Base-by-base conservation (phyloP, 2,329 filamentous ascomycete genomes). In the Aureobasidium musti region DNA sequence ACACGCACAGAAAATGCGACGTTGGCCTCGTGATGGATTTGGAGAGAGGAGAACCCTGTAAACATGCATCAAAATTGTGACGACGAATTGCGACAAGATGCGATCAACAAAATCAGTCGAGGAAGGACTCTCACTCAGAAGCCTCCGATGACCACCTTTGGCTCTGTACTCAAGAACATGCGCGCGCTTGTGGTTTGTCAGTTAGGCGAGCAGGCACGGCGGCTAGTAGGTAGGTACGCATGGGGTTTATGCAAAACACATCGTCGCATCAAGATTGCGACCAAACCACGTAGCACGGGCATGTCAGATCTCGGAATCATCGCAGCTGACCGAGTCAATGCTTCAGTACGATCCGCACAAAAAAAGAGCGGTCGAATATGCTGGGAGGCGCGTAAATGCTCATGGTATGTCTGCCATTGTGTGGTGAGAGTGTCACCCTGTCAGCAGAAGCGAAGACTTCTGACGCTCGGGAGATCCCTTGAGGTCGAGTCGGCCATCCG, bases 391-490 rank as follows among this genome's bases (percentile, higher is more conserved):
- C 41, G 23, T 41, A 4, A 4, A 19, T 37, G 35, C 7, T 28
- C 1, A 26, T 19, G 28, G 4, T 19, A 21, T 35, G 17, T 19
- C 2, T 23, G 7, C 1, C 3, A 14, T 0, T 7, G 7, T 1
- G 10, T 13, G 56, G 2, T 4, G 8, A 17, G 23, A 6, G 30
- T 28, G 43, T 1, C 19, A 61, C 57, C 57, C 57, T 61, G 57
- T 26, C 57, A 4, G 26, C 21, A 3, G 17, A 26, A 13, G 35
- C 57, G 28, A 59, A 35, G 43, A 61, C 57, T 61, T 61, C 30
- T 49, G 57, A 37, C 57, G 57, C 57, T 61, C 57, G 57, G 57
- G 56, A 59, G 26, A 59, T 59, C 26, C n/a, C 56, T 59, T 37
- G 39, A n/a, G 23, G 26, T 59, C 56, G 23, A 21, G 56, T 30